Evolutionary conservation across 192 early-diverging fungal species (phyloP), one percentile per base, ranked within the genome.

Genomic region (Funneliformis geosporum): DNA sequence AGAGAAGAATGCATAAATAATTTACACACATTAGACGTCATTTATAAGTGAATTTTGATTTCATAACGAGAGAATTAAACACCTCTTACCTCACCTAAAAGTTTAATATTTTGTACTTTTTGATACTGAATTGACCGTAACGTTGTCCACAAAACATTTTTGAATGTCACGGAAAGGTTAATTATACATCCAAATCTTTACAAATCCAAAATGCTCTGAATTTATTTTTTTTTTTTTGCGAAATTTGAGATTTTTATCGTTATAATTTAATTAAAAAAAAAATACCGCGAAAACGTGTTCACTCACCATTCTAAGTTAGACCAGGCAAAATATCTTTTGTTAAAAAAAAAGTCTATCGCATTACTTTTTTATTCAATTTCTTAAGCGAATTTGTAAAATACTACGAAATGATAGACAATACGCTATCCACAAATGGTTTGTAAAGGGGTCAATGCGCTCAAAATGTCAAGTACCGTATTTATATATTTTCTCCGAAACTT

Each of bases 111-210:
- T 44, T 44, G 43, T 44, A 44, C 9, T 55, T 55, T 55, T 55
- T 55, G 18, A 55, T 55, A 55, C 50, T 55, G 5, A 55, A 55
- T 55, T 55, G 50, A 18, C 50, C 50, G 16, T 55, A 55, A 55
- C 50, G 50, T 55, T 55, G 50, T 55, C 50, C 50, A 55, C 50
- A 55, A 55, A 55, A 55, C 50, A 55, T 55, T 55, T n/a, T 55
- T 55, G 47, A 12, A 16, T 55, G 47, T 55, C 16, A 18, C 16
- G 11, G 12, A 16, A 10, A 50, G 47, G 14, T 55, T 55, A 16
- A 55, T 55, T 55, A 16, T 12, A 12, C 14, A 14, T 14, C 46
- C 46, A 55, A 18, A 18, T 55, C 47, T 55, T 55, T 55, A 16
- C 47, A 55, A 55, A 55, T 55, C 16, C 47, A 55, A 55, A 55